These are phyloP conservation scores for Calonectria multiphialidica DNA, from an alignment of 2,329 filamentous ascomycete genomes.

Conservation along the genomic window DNA sequence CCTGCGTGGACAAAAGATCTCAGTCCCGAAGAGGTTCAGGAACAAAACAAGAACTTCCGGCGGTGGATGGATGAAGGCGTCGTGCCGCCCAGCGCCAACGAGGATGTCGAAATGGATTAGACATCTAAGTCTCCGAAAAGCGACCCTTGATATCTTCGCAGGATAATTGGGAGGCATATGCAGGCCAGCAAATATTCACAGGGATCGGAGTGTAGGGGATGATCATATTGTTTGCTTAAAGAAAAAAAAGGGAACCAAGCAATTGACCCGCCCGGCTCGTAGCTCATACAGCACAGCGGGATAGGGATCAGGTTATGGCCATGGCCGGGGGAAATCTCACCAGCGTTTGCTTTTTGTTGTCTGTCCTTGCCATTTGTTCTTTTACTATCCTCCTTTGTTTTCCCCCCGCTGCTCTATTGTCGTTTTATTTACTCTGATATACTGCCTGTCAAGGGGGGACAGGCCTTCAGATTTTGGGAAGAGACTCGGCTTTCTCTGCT, in stretches of 20 bases:
- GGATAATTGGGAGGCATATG: not conserved
- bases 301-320: constrained; percentile 22
- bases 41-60: constrained; percentile 76
- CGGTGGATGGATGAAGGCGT: constrained; percentile 66
- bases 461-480: constrained; percentile 16
- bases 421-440: constrained; percentile 29
- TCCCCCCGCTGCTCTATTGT: constrained; percentile 21
- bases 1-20: constrained; percentile 84
- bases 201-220: constrained; percentile 14
- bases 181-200: not conserved
- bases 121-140: constrained; percentile 7
- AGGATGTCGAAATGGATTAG: constrained; percentile 50
- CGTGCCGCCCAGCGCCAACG: constrained; percentile 49
- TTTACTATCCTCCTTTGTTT: constrained; percentile 23
- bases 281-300: not conserved
- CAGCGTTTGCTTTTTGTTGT: constrained; percentile 34
- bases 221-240: constrained; percentile 21
- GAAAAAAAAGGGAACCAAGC: constrained; percentile 17
- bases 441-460: constrained; percentile 15
- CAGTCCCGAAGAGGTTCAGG: constrained; percentile 81
- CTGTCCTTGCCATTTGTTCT: constrained; percentile 27
- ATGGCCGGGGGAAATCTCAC: constrained; percentile 32
- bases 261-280: constrained; percentile 14
- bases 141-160: not conserved
- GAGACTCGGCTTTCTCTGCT: constrained; percentile 20